Conservation (phyloP, 2,329 filamentous ascomycete species). For the Penicillium crustosum region DNA sequence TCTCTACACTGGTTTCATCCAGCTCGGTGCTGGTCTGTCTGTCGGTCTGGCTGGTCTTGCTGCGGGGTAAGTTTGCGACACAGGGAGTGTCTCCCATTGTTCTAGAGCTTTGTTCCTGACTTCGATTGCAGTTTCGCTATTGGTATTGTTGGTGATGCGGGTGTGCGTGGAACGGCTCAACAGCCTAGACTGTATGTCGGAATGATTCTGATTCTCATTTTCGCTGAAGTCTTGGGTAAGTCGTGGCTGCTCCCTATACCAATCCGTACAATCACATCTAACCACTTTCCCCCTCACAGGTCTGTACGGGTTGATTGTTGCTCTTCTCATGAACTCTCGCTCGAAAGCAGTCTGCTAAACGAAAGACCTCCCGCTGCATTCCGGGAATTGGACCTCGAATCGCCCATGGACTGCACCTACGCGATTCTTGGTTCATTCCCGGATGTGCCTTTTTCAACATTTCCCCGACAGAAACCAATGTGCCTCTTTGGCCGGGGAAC, state of each 20-base stretch:
- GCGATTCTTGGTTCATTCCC: slow-evolving; percentile 8
- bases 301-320: slow-evolving; percentile 98
- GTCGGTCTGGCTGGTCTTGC: slow-evolving; percentile 81
- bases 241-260: slow-evolving; percentile 21
- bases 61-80: slow-evolving; percentile 54
- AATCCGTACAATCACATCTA: slow-evolving; percentile 27
- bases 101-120: slow-evolving; percentile 14
- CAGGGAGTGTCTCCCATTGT: neutral
- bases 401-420: slow-evolving; percentile 10
- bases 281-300: slow-evolving; percentile 51
- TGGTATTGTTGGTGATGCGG: slow-evolving; percentile 69
- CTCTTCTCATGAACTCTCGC: slow-evolving; percentile 99
- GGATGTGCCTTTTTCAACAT: slow-evolving; percentile 8
- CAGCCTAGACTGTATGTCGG: slow-evolving; percentile 75
- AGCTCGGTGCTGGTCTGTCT: slow-evolving; percentile 77
- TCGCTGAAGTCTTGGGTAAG: slow-evolving; percentile 95
- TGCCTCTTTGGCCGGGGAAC: slow-evolving; percentile 2
- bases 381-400: slow-evolving; percentile 13
- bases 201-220: slow-evolving; percentile 99
- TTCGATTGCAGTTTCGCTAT: slow-evolving; percentile 65
- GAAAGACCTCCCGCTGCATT: slow-evolving; percentile 12
- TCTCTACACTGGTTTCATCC: slow-evolving; percentile 80
- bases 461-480: slow-evolving; percentile 6
- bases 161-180: slow-evolving; percentile 54
- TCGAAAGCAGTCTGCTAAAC: slow-evolving; percentile 64